These are phyloP conservation scores for Podila epicladia DNA, from an alignment of 192 early-diverging fungal species.

Conservation along the genomic window DNA sequence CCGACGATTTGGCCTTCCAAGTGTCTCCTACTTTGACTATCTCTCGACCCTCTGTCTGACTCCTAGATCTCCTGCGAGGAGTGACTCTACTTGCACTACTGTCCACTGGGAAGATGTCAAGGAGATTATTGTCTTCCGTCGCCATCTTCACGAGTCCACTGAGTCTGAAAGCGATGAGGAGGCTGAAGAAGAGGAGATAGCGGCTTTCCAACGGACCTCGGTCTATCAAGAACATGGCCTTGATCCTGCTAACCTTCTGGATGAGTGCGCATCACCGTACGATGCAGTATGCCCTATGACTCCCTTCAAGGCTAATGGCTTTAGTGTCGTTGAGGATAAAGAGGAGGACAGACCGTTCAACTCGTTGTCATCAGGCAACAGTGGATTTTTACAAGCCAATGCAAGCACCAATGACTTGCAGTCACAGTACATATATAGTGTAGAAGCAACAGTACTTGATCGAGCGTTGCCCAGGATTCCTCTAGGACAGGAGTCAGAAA, in stretches of 20 bases:
- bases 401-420: background rate
- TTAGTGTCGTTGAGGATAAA: background rate
- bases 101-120: constrained; percentile 14
- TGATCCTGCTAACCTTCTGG: background rate
- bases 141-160: background rate
- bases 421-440: too few relatives aligned
- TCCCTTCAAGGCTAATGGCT: background rate
- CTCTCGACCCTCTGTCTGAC: background rate
- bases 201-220: background rate
- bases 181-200: background rate
- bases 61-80: background rate
- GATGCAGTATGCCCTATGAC: background rate
- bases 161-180: background rate
- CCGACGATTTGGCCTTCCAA: background rate
- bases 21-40: background rate
- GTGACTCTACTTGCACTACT: background rate
- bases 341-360: background rate
- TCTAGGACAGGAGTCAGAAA: too few relatives aligned
- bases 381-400: background rate
- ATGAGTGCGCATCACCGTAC: background rate
- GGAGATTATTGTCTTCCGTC: constrained; percentile 10
- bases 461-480: background rate
- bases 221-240: background rate
- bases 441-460: background rate
- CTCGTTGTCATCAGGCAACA: background rate